Evolutionary conservation across 768 basidiomycete genomes (phyloP), one percentile per base, ranked within the genome.

Genomic region (Serpula lacrymans): DNA sequence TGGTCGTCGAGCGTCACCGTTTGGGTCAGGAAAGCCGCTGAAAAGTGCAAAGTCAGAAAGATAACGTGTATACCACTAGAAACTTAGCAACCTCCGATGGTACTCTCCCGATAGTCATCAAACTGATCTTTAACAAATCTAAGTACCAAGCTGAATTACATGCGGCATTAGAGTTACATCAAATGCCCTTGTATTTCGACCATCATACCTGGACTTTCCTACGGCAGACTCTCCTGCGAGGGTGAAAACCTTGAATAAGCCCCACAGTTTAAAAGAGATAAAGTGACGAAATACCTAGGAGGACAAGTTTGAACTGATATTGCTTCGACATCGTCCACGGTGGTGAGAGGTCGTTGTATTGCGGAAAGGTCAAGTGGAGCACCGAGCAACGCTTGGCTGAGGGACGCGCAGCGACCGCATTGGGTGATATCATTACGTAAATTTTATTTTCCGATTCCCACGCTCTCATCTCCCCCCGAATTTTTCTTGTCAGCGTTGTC

Each of bases 21-120:
- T 64, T 98, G 95, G n/a, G 96, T 97, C 50, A 99, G 65, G 75
- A 99, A 99, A 25, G 95, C 95, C 45, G 95, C 95, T 91, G 54
- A 42, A 43, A 41, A 21, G 27, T 31, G 39, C 48, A 51, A 43
- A 53, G 55, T 52, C 53, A 51, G 39, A 33, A 25, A 37, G 53
- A 12, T 30, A 23, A 27, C 31, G 43, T 34, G 12, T 17, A 16
- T 22, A 34, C n/a, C 14, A 12, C 2, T 31, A 27, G 40, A 17
- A n/a, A 49, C 54, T 42, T 48, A n/a, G n/a, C n/a, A n/a, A 84
- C 90, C 88, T 59, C 91, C 90, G 51, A 94, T 94, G 17, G 91
- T 95, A 52, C 89, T 92, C 68, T 95, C 91, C 63, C 91, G 76
- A 62, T 93, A 93, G 64, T 94, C 91, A 57, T 94, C 91, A 52